phyloP scores from a whole-genome alignment of 768 basidiomycete genomes.

The Macrolepiota albuminosa region DNA sequence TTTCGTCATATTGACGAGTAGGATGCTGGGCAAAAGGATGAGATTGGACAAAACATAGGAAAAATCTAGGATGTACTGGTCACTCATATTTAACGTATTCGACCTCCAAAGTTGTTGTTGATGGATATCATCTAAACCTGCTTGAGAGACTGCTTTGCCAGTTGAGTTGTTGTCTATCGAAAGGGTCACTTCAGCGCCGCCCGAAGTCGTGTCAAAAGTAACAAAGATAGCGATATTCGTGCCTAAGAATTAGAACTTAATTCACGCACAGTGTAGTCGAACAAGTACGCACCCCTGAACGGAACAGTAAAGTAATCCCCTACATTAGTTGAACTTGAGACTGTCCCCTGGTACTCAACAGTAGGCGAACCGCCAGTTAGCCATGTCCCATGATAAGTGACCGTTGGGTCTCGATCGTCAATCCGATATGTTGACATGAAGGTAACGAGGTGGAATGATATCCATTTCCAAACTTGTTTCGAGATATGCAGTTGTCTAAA shows the following conservation, averaged over 20 bases:
- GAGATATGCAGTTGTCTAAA: neutral
- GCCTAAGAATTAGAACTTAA: conserved; percentile 16
- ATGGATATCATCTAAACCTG: conserved; percentile 23
- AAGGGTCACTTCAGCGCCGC: conserved; percentile 31
- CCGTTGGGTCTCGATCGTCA: conserved; percentile 30
- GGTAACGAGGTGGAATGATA: neutral
- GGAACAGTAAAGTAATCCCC: conserved; percentile 30
- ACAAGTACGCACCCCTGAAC: conserved; percentile 25
- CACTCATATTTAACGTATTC: conserved; percentile 14
- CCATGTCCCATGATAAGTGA: conserved; percentile 31
- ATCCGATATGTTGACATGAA: conserved; percentile 21
- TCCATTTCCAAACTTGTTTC: conserved; percentile 1
- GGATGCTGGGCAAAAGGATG: conserved; percentile 17
- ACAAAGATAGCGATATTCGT: conserved; percentile 30
- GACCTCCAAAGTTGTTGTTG: conserved; percentile 34
- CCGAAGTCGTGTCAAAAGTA: conserved; percentile 29
- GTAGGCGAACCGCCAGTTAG: conserved; percentile 20
- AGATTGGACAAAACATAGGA: neutral
- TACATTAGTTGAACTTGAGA: conserved; percentile 27
- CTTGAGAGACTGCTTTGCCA: conserved; percentile 20
- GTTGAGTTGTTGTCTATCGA: conserved; percentile 26
- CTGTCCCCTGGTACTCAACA: conserved; percentile 24
- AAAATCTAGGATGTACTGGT: conserved; percentile 25
- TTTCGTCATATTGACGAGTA: conserved; percentile 31
- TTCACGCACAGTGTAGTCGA: neutral